Evolutionary conservation across 2,329 filamentous ascomycete species (phyloP).

Genomic region (Botrytis byssoidea): DNA sequence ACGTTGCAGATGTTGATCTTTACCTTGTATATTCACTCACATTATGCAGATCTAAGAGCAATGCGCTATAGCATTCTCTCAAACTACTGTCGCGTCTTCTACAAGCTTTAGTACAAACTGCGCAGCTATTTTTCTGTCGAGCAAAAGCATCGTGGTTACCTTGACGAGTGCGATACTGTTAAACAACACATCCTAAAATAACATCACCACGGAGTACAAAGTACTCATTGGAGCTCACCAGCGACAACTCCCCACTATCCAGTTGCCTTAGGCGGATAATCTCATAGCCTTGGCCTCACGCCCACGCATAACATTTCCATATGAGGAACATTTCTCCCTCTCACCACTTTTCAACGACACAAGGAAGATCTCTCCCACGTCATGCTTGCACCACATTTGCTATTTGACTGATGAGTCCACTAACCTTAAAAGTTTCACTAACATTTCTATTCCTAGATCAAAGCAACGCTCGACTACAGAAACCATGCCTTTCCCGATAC

Average conservation of each 20-base stretch:
- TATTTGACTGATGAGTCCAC: slow-evolving; percentile 19
- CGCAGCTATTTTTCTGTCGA: background rate
- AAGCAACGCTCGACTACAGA: slow-evolving; percentile 13
- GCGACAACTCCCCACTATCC: background rate
- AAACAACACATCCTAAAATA: background rate
- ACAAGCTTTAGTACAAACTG: background rate
- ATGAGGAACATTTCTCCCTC: slow-evolving; percentile 21
- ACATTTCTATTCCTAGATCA: slow-evolving; percentile 1
- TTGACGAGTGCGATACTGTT: background rate
- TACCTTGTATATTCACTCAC: background rate
- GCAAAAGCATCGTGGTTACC: background rate
- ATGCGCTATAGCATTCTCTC: background rate
- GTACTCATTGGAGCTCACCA: background rate
- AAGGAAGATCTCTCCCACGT: slow-evolving; percentile 10
- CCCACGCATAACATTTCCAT: slow-evolving; percentile 12
- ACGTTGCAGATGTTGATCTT: background rate
- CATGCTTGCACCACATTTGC: slow-evolving; percentile 17
- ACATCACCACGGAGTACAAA: background rate
- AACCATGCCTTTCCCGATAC: slow-evolving; percentile 11
- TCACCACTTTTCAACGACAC: background rate
- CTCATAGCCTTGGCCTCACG: background rate
- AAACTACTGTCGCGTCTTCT: background rate
- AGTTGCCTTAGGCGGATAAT: background rate
- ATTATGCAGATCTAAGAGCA: background rate
- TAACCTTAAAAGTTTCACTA: slow-evolving; percentile 14